Evolutionary conservation across 2,329 filamentous ascomycete species (phyloP).

Genomic region (Aspergillus sp.): DNA sequence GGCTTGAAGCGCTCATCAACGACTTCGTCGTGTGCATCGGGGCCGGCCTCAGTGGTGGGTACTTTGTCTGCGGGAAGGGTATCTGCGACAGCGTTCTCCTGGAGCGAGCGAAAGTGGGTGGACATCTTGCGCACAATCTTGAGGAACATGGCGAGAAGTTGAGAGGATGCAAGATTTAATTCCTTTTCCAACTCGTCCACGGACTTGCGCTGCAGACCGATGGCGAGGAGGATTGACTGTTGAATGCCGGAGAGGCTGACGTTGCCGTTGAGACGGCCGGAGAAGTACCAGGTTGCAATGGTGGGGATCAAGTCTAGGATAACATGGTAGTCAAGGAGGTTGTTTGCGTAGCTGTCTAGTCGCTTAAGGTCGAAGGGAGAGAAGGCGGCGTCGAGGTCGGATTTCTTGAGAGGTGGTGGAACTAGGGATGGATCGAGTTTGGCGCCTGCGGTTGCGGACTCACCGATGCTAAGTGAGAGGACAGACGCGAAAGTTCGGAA

Average conservation of each 20-base stretch:
- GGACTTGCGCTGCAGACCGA: slow-evolving; percentile 87
- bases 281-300: slow-evolving; percentile 82
- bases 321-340: slow-evolving; percentile 96
- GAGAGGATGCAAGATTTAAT: slow-evolving; percentile 68
- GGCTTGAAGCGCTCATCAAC: slow-evolving; percentile 68
- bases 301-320: slow-evolving; percentile 88
- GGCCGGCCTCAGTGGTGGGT: slow-evolving; percentile 43
- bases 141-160: slow-evolving; percentile 94
- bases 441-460: slow-evolving; percentile 74
- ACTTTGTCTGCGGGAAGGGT: slow-evolving; percentile 60
- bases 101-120: slow-evolving; percentile 70
- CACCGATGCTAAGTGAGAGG: slow-evolving; percentile 81
- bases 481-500: slow-evolving; percentile 80
- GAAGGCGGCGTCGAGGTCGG: slow-evolving; percentile 73
- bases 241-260: slow-evolving; percentile 80
- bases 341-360: slow-evolving; percentile 91
- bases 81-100: slow-evolving; percentile 71
- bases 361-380: slow-evolving; percentile 94
- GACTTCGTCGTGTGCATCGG: slow-evolving; percentile 67
- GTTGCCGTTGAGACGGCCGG: slow-evolving; percentile 65
- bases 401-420: slow-evolving; percentile 63
- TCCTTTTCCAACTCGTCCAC: slow-evolving; percentile 79
- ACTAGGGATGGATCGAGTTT: slow-evolving; percentile 61
- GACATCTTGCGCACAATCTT: slow-evolving; percentile 91
- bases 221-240: slow-evolving; percentile 80